phyloP scores from a whole-genome alignment of 306 rosid genomes.

The Casuarina cunninghamiana region DNA sequence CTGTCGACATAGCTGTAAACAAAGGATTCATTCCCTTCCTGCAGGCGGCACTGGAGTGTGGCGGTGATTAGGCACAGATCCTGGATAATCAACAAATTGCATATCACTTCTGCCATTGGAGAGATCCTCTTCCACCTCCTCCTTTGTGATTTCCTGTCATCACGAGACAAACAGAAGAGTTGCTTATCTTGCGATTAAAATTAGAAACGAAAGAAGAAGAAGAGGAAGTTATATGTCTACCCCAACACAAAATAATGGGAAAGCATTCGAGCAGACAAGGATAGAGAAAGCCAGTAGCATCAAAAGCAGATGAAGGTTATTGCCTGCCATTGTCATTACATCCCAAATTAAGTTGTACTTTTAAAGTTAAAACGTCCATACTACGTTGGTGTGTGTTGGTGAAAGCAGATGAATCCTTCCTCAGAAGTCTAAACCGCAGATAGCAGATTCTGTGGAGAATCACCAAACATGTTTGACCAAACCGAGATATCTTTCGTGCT shows the following conservation, averaged over 20 bases:
- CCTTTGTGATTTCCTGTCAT: neutral
- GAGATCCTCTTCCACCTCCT: neutral
- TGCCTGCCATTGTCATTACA: constrained; percentile 18
- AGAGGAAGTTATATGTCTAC: neutral
- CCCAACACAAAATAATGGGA: neutral
- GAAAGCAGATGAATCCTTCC: neutral
- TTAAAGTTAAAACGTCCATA: neutral
- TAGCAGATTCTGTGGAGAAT: constrained; percentile 1
- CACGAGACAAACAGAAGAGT: neutral
- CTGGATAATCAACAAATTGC: constrained; percentile 11
- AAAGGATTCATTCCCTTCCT: neutral
- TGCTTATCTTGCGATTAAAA: neutral
- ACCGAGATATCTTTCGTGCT: neutral
- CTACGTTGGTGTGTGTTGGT: neutral
- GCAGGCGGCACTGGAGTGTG: constrained; percentile 21
- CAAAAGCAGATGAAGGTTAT: constrained; percentile 8
- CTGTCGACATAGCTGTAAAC: neutral
- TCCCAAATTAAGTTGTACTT: neutral
- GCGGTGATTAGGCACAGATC: constrained; percentile 15
- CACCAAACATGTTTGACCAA: constrained; percentile 5
- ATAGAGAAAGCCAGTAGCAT: constrained; percentile 14
- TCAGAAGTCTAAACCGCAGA: constrained; percentile 1
- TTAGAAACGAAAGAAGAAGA: neutral
- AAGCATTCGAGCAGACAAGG: constrained; percentile 10
- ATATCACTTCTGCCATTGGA: constrained; percentile 11